These are phyloP conservation scores for Podaxis pistillaris DNA, from an alignment of 768 basidiomycete species.

Conservation along the genomic window DNA sequence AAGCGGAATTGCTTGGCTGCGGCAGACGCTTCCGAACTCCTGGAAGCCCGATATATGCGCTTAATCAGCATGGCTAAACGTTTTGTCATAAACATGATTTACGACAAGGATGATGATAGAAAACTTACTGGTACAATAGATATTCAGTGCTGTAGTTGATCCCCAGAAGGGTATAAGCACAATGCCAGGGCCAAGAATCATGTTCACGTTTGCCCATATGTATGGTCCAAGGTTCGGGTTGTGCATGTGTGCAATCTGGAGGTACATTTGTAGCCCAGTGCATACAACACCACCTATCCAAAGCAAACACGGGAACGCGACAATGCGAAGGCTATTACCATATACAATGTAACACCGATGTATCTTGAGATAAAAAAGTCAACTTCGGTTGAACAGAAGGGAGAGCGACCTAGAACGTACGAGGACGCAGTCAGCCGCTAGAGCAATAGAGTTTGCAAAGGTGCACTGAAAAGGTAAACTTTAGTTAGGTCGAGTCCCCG, in stretches of 20 bases:
- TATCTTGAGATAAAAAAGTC: background rate
- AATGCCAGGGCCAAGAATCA: slow-evolving; percentile 1
- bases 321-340: background rate
- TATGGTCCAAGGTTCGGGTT: slow-evolving; percentile 6
- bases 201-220: slow-evolving; percentile 5
- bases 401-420: background rate
- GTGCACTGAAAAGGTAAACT: background rate
- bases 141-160: background rate
- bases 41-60: background rate
- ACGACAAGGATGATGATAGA: background rate
- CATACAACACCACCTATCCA: slow-evolving; percentile 6
- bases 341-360: slow-evolving; percentile 7
- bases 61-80: background rate
- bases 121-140: background rate
- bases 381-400: background rate
- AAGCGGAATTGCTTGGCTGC: slow-evolving; percentile 5
- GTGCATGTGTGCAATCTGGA: slow-evolving; percentile 1
- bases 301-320: slow-evolving; percentile 1
- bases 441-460: slow-evolving; percentile 9
- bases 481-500: no score
- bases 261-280: slow-evolving; percentile 7
- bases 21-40: background rate
- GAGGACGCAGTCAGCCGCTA: slow-evolving; percentile 3
- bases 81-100: background rate
- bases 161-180: slow-evolving; percentile 12